Conservation (phyloP, 2,329 filamentous ascomycete species). For the Verticillium isaacii region DNA sequence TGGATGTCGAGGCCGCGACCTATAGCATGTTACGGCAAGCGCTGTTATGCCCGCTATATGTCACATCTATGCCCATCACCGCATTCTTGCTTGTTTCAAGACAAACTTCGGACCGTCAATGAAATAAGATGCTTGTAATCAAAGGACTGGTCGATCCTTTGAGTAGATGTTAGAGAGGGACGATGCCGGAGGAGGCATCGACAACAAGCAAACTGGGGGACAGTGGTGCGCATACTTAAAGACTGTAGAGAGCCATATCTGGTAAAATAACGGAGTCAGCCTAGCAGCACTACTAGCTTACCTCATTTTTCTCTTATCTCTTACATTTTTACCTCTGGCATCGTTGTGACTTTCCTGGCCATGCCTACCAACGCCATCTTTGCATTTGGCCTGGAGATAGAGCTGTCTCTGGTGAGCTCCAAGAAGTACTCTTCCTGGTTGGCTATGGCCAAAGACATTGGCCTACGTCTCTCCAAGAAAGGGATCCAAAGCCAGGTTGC, state of each 20-base stretch:
- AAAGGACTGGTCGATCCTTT: too few relatives aligned
- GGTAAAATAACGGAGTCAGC: too few relatives aligned
- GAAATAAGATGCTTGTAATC: too few relatives aligned
- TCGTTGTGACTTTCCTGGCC: neutral
- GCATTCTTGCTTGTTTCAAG: neutral
- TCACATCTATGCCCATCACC: neutral
- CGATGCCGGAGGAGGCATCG: too few relatives aligned
- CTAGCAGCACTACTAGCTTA: too few relatives aligned
- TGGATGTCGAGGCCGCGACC: neutral
- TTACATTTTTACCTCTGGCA: too few relatives aligned
- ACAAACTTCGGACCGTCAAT: neutral
- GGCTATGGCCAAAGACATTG: conserved; percentile 27
- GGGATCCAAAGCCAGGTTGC: conserved; percentile 28
- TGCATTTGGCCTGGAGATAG: conserved; percentile 31
- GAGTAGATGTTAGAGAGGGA: too few relatives aligned
- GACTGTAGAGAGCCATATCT: too few relatives aligned
- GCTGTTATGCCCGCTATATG: neutral
- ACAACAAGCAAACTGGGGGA: too few relatives aligned
- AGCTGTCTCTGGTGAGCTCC: conserved; percentile 27
- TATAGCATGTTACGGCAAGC: neutral
- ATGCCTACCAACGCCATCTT: neutral
- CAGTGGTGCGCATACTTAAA: too few relatives aligned
- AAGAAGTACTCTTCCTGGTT: conserved; percentile 27
- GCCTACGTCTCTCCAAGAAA: conserved; percentile 22
- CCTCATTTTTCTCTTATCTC: too few relatives aligned